Base-by-base conservation (phyloP, 2,329 filamentous ascomycete genomes). In the Trichoderma sp. region DNA sequence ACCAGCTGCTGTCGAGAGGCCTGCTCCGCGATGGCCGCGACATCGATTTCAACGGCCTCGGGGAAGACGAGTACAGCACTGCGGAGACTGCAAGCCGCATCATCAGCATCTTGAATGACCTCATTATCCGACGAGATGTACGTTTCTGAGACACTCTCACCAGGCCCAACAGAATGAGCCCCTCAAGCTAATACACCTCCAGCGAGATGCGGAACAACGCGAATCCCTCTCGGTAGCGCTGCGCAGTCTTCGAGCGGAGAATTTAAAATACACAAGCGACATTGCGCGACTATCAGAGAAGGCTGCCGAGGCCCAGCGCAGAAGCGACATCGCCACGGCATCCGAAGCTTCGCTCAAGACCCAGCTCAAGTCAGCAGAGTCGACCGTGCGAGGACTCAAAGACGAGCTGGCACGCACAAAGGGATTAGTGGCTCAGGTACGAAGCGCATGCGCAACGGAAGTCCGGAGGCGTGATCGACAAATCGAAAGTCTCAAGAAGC, bases 41-140 rank as follows among this genome's bases (percentile, higher is more conserved):
- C 52, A 92, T 99, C 79, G 90, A 97, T 79, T 99, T 99, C 78
- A 89, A 91, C 70, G 83, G 88, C 71, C 90, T 92, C 10, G 87
- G 87, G 65, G 84, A 87, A 71, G 85, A 85, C 21, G 87, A 87
- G 21, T 84, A 87, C 46, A 86, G 84, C 52, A 77, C 79, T 28
- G 71, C 76, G 2, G 87, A 86, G 61, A 92, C 91, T 21, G 95
- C 96, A 89, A 91, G 91, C 24, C 88, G 89, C 73, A 90, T 98
- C 74, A 97, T 99, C 81, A 92, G 95, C 77, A 86, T 99, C 28
- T 89, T 99, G 59, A 97, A 99, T 79, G 96, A 99, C 77, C 81
- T 99, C 74, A 93, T 99, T 69, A 79, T 97, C 70, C 88, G 94
- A 73, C 89, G 94, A 83, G 96, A 99, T 79, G 93, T 97, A 83